A percentile compares a stretch with the other conserved stretches of the same genome.
Conservation (phyloP, 148 eudicot genomes). For the Rheum nobile region DNA sequence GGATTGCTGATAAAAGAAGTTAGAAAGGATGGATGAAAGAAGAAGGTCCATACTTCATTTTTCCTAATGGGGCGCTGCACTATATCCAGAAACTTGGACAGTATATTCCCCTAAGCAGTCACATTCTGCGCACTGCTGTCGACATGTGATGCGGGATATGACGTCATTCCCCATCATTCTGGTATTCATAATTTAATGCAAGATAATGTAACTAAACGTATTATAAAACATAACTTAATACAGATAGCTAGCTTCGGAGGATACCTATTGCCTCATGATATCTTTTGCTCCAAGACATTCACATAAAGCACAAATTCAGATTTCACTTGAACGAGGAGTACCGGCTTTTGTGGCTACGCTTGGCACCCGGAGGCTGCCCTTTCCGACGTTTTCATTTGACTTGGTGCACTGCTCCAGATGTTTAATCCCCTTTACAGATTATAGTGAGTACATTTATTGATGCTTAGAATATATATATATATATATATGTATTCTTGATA, state of each 20-base stretch:
- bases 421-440: constrained; percentile 84
- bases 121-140: constrained; percentile 80
- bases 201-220: no score
- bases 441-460: constrained; percentile 43
- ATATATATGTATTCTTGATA: no score
- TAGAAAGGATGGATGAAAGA: constrained; percentile 15
- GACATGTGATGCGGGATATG: constrained; percentile 99
- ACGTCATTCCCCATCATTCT: no score
- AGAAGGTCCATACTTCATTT: constrained; percentile 77
- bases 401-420: constrained; percentile 96
- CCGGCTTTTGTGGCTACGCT: constrained; percentile 97
- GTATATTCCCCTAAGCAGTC: constrained; percentile 81
- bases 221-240: no score
- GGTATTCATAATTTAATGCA: no score
- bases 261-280: constrained; percentile 57
- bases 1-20: constrained; percentile 89
- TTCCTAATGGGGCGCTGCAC: constrained; percentile 87
- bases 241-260: constrained; percentile 99
- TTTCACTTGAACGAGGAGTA: constrained; percentile 89
- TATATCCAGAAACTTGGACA: constrained; percentile 87
- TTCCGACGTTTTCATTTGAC: constrained; percentile 89
- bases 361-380: constrained; percentile 88
- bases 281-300: constrained; percentile 99
- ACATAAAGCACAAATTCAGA: constrained; percentile 90
- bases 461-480: background rate